Base-by-base conservation (phyloP, 2,329 filamentous ascomycete species). In the Botrytis sinoallii region DNA sequence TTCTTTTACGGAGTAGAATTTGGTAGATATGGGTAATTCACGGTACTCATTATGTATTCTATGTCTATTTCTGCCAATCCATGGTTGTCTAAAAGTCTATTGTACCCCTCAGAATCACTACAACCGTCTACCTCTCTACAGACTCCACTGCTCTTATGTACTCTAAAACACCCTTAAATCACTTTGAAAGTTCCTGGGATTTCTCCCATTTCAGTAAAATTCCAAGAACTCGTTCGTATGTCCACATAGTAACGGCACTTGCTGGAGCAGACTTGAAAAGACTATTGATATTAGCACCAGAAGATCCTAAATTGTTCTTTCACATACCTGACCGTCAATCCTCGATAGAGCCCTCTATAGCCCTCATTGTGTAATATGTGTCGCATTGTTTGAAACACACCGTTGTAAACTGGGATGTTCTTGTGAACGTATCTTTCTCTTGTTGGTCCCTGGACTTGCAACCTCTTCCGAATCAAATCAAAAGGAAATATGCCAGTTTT, bases 371-470 rank as follows among this genome's bases (percentile, higher is more conserved):
- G 85, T 74, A 95, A 78, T 74, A 98, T 97, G 75, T 86, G 84
- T 73, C 82, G 81, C 75, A 97, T 85, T 0, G 93, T 93, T 63
- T 85, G 85, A 6, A 89, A 78, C 0, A 97, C 89, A 22, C 86
- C 86, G 8, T 84, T 85, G 80, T 98, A 98, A 77, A 92, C 90
- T 1, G 96, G 96, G 16, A 98, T 97, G 79, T 97, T 94, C 79
- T 89, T 88, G 82, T 97, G 92, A 25, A 95, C 90, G 81, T 98
- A 99, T 76, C 86, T 86, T 55, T 84, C 84, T 75, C 95, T 86
- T 75, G 92, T 97, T 1, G 96, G 96, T 0, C 96, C 96, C 82
- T 99, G 96, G 5, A 99, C 94, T 83, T 99, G 96, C 77, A 99
- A 87, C 65, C 96, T 87, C 85, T 98, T 99, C 77, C 96, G 86